Evolutionary conservation across 2,329 filamentous ascomycete genomes (phyloP).

Genomic region (Pleoardoris graminearum): DNA sequence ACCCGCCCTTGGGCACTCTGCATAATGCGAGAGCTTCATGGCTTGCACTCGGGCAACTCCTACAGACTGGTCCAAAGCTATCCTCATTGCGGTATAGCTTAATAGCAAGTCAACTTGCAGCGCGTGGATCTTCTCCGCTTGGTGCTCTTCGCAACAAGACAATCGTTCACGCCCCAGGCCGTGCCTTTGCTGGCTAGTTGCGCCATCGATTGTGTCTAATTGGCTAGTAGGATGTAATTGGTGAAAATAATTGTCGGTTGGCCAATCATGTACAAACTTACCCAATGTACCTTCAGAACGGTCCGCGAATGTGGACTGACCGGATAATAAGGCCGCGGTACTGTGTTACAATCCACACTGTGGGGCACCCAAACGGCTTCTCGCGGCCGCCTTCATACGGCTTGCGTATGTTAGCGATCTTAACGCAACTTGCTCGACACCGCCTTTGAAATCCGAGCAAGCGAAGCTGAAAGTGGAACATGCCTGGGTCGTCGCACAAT

Average conservation of each 20-base stretch:
- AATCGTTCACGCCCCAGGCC: slow-evolving; percentile 4
- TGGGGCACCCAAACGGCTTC: slow-evolving; percentile 18
- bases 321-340: slow-evolving; percentile 25
- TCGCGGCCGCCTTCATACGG: slow-evolving; percentile 20
- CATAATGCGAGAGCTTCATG: background rate
- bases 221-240: background rate
- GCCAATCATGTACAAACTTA: slow-evolving; percentile 16
- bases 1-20: background rate
- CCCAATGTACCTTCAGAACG: background rate
- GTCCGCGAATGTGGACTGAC: slow-evolving; percentile 6
- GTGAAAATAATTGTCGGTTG: background rate
- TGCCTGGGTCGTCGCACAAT: background rate
- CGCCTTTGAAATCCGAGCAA: background rate
- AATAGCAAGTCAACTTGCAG: background rate
- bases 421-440: slow-evolving; percentile 8
- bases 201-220: background rate
- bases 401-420: slow-evolving; percentile 18
- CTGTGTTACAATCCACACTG: slow-evolving; percentile 26
- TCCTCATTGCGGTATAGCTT: background rate
- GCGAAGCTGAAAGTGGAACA: background rate
- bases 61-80: background rate
- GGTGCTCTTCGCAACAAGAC: background rate
- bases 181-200: background rate
- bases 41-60: background rate
- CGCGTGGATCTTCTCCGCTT: slow-evolving; percentile 1